Evolutionary conservation across 2,329 filamentous ascomycete genomes (phyloP), one percentile per base, ranked within the genome.

Genomic region (Aspergillus sp.): DNA sequence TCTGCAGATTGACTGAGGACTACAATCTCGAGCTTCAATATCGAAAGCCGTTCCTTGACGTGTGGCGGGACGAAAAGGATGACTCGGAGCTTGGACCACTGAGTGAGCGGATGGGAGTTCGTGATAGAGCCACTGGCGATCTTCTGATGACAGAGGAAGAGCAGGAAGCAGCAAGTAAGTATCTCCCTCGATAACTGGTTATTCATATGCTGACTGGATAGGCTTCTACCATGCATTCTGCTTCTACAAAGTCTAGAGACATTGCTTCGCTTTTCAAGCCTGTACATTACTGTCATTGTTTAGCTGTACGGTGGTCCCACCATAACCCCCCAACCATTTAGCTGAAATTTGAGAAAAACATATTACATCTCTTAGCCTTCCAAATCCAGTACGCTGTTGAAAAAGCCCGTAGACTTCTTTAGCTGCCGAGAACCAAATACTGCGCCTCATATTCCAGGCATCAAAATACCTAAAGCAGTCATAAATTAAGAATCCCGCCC

Each of bases 21-120:
- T 99, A 93, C 81, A 97, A 97, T 67, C 85, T 99, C 6, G 95
- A 99, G 74, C 78, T 98, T 67, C 89, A 96, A 75, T 99, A 97
- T 70, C 90, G 96, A 69, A 93, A 93, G 75, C 85, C 89, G 0
- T 99, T 99, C 73, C 79, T 86, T 41, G 93, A 98, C 64, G 89
- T 99, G 30, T 98, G 93, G 91, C 86, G 91, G 61, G 84, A 91
- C 20, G 93, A 98, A 74, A 95, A 93, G 77, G 88, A 96, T 61
- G 91, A 97, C 69, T 81, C 82, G 0, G 86, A 90, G 33, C 76
- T 99, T 40, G 92, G 93, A 0, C 87, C 89, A 19, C 75, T 99
- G 67, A 96, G 91, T 66, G 93, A 97, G 78, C 86, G 93, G n/a
- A 99, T 99, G 95, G 89, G 90, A 1, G 95, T 99, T 5, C 83